Base-by-base conservation (phyloP, 257 asterid genomes). In the Ilex aquifolium region DNA sequence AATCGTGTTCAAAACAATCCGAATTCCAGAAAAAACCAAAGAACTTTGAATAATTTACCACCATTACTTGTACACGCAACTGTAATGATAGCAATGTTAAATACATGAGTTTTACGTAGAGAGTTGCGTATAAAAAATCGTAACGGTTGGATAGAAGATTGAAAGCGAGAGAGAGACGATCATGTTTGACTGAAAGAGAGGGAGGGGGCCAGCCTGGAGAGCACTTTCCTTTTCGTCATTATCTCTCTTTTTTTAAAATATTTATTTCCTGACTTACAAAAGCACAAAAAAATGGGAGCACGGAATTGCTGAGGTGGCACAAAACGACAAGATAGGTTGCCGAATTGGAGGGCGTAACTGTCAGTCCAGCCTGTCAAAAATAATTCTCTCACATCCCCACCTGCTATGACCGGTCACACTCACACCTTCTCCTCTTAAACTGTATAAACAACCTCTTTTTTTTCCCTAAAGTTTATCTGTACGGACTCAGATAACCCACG, bases 301-400 rank as follows among this genome's bases (percentile, higher is more conserved):
- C 76, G 85, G 90, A 83, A 69, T 9, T 29, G 82, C 9, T 83
- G 87, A 86, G 69, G 74, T 88, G 92, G 76, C 84, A 42, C 61
- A 72, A 78, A 69, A 82, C 88, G 97, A 90, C 97, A 87, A 90
- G 81, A 75, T 76, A 63, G 81, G 91, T 89, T 89, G 88, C 89
- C 80, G 82, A 86, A 84, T 80, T 77, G 85, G 90, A 79, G 77
- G 76, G 80, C 85, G 65, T 72, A 72, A 72, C 79, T 81, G 84
- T 78, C 84, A 80, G 68, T 74, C 79, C 95, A 90, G 95, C 83
- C 97, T 90, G 95, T 87, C 12, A 42, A 21, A 21, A 21, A 21
- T 21, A 21, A 21, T 21, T 21, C 27, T 21, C 27, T 21, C 27
- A 21, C 27, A 21, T 21, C 27, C 27, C 27, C 27, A 21, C 27